Percentiles rank a stretch among this genome's conserved stretches.
Evolutionary conservation across 2,329 filamentous ascomycete species (phyloP).

Genomic region (Calonectria pauciramosa): DNA sequence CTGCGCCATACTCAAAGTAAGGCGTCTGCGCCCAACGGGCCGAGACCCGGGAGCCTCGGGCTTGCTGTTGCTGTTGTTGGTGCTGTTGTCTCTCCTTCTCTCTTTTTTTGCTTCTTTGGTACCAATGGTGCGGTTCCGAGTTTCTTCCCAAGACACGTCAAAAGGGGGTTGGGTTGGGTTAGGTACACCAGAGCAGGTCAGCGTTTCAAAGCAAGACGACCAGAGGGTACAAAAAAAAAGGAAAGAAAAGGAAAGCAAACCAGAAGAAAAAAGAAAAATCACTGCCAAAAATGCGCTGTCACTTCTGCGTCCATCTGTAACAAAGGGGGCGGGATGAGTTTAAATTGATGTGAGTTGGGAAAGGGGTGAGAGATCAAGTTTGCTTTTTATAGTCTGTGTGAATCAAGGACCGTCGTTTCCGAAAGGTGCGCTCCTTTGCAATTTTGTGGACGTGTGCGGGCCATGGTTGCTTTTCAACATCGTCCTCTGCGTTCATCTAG

Average conservation of each 20-base stretch:
- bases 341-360: background rate
- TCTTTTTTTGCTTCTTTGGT: background rate
- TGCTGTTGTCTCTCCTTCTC: background rate
- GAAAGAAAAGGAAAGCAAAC: background rate
- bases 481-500: constrained; percentile 8
- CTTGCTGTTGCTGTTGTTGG: background rate
- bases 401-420: constrained; percentile 11
- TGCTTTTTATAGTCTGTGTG: constrained; percentile 8
- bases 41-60: background rate
- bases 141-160: background rate
- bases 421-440: background rate
- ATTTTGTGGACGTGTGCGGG: background rate
- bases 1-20: constrained; percentile 21
- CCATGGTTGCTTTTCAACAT: constrained; percentile 2
- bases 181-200: background rate
- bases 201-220: background rate
- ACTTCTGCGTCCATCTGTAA: background rate
- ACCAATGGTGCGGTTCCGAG: background rate
- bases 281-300: background rate
- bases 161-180: background rate
- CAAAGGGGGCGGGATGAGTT: background rate
- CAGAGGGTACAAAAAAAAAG: background rate
- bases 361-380: background rate
- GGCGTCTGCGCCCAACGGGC: constrained; percentile 16
- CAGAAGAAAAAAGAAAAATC: background rate